Percentiles rank a stretch among this genome's conserved stretches.
These are phyloP conservation scores for Lunularia cruciata DNA, from an alignment of 225 moss, liverwort and hornwort genomes.

Conservation along the genomic window DNA sequence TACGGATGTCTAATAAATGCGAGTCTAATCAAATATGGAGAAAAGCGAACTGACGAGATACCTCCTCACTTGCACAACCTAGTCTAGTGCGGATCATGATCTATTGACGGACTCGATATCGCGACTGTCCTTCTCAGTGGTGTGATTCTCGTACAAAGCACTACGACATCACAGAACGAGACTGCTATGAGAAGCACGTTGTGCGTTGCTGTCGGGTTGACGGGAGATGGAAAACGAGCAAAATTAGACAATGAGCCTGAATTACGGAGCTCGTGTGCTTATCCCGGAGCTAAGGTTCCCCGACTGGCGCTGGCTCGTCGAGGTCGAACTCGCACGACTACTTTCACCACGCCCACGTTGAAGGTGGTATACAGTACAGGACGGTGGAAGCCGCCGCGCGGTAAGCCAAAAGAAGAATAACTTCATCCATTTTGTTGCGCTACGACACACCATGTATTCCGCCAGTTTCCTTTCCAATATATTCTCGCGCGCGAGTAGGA, in stretches of 20 bases:
- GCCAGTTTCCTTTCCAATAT: not conserved
- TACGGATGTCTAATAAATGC: too few relatives aligned
- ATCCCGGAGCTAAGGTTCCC: not conserved
- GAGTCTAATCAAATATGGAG: too few relatives aligned
- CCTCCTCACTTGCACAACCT: not conserved
- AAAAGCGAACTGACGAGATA: too few relatives aligned
- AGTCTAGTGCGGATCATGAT: not conserved
- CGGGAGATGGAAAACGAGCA: not conserved
- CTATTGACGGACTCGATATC: not conserved
- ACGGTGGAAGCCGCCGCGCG: not conserved
- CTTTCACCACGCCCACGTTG: not conserved
- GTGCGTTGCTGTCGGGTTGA: not conserved
- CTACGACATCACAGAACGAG: not conserved
- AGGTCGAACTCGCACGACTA: not conserved
- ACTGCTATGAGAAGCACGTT: not conserved
- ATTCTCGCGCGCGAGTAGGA: too few relatives aligned
- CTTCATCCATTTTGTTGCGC: not conserved
- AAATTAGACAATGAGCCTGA: not conserved
- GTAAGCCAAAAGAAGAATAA: not conserved
- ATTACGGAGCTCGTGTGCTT: constrained; percentile 3
- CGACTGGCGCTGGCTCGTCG: not conserved
- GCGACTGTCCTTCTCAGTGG: not conserved
- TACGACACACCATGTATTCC: not conserved
- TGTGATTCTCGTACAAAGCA: not conserved
- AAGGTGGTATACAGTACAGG: not conserved